Evolutionary conservation across 495 filamentous ascomycete genomes (phyloP).

Genomic region (Neurospora hispaniola): DNA sequence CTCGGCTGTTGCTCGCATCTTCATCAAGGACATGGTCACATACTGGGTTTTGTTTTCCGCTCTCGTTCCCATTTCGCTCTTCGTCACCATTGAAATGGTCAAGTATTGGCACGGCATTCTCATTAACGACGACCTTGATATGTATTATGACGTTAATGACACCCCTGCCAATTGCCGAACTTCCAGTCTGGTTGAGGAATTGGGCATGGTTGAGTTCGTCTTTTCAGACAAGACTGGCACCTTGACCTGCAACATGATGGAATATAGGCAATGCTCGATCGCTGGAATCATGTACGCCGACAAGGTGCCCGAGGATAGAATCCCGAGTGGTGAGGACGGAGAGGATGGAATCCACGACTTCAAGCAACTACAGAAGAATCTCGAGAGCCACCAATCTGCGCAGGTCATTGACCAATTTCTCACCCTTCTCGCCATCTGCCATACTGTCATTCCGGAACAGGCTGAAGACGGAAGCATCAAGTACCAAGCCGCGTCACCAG

Average conservation of each 20-base stretch:
- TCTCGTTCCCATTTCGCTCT: slow-evolving; percentile 91
- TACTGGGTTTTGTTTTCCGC: slow-evolving; percentile 99
- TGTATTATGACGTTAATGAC: slow-evolving; percentile 93
- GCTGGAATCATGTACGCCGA: slow-evolving; percentile 90
- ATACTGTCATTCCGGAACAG: slow-evolving; percentile 93
- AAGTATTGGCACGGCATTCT: slow-evolving; percentile 97
- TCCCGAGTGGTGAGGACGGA: slow-evolving; percentile 65
- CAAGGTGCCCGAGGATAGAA: slow-evolving; percentile 83
- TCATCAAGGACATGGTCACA: slow-evolving; percentile 91
- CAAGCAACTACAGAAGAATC: slow-evolving; percentile 61
- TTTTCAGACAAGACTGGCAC: slow-evolving; percentile 99
- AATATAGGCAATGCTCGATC: slow-evolving; percentile 91
- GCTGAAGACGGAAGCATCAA: slow-evolving; percentile 73
- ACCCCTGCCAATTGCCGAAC: slow-evolving; percentile 94
- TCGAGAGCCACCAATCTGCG: slow-evolving; percentile 53
- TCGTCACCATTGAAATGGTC: slow-evolving; percentile 95
- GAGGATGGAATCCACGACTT: slow-evolving; percentile 86
- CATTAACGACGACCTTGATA: slow-evolving; percentile 94
- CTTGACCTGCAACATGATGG: slow-evolving; percentile 98
- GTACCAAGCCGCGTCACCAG: slow-evolving; percentile 95
- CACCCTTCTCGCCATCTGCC: slow-evolving; percentile 78
- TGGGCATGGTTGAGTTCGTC: slow-evolving; percentile 97
- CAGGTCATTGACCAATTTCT: slow-evolving; percentile 83
- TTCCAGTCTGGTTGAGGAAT: slow-evolving; percentile 90
- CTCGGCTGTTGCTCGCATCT: slow-evolving; percentile 56